Evolutionary conservation across 352 stramenopile genomes (phyloP).

Genomic region (Pythium scleroteichum): DNA sequence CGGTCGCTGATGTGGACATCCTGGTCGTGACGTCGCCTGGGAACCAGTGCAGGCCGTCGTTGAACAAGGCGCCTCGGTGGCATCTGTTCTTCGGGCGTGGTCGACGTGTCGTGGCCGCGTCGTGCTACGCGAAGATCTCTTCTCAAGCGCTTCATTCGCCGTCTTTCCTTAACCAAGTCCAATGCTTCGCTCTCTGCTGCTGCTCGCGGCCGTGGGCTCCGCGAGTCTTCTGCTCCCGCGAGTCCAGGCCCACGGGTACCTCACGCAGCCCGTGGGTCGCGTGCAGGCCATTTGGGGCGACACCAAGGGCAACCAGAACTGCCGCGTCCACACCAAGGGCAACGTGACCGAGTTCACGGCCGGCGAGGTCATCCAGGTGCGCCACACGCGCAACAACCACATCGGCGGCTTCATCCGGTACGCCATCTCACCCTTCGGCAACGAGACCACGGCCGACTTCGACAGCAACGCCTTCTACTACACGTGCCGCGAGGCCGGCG

Average conservation of each 20-base stretch:
- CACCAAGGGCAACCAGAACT: slow-evolving; percentile 12
- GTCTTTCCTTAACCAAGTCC: too few relatives aligned
- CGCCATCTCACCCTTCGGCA: slow-evolving; percentile 20
- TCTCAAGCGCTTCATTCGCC: too few relatives aligned
- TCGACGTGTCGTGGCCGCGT: too few relatives aligned
- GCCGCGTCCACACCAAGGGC: slow-evolving; percentile 19
- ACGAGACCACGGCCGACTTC: slow-evolving; percentile 30
- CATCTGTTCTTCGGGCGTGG: too few relatives aligned
- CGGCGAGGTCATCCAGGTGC: slow-evolving; percentile 24
- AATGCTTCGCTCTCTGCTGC: too few relatives aligned
- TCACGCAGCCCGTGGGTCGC: slow-evolving; percentile 9
- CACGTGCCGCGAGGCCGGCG: slow-evolving; percentile 28
- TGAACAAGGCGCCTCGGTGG: too few relatives aligned
- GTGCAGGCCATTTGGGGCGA: neutral
- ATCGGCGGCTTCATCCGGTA: slow-evolving; percentile 36
- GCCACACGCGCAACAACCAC: slow-evolving; percentile 37
- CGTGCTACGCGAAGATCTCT: too few relatives aligned
- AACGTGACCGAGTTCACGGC: slow-evolving; percentile 20
- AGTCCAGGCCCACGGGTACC: slow-evolving; percentile 15
- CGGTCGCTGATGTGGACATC: too few relatives aligned
- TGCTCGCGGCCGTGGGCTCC: too few relatives aligned
- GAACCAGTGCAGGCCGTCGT: too few relatives aligned
- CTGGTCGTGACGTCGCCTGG: too few relatives aligned
- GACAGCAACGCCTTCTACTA: slow-evolving; percentile 35
- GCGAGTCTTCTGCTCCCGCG: too few relatives aligned